A percentile compares a stretch with the other conserved stretches of the same genome.
These are phyloP conservation scores for Musa troglodytarum DNA, from an alignment of 176 grass and related monocot species.

Conservation along the genomic window DNA sequence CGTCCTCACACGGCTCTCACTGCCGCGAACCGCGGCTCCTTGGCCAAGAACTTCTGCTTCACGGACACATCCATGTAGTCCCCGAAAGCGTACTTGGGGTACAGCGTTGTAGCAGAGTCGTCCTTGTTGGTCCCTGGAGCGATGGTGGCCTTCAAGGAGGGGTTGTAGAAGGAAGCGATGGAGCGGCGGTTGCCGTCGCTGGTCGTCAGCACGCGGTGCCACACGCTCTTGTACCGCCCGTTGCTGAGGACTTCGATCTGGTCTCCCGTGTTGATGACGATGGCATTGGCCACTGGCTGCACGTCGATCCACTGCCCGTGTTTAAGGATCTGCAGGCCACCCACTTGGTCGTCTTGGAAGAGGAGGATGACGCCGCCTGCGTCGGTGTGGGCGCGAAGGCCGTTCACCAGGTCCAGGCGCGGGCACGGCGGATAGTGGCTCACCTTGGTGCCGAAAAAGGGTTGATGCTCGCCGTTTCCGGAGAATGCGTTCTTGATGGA, in stretches of 20 bases:
- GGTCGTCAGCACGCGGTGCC: slow-evolving; percentile 56
- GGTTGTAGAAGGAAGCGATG: slow-evolving; percentile 62
- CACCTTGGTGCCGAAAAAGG: slow-evolving; percentile 55
- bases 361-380: slow-evolving; percentile 59
- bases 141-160: slow-evolving; percentile 8
- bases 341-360: slow-evolving; percentile 50
- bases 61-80: slow-evolving; percentile 13
- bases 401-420: slow-evolving; percentile 41
- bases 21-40: not conserved
- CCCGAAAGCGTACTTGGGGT: slow-evolving; percentile 1
- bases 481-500: slow-evolving; percentile 38
- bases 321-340: slow-evolving; percentile 50
- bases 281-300: slow-evolving; percentile 38
- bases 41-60: not conserved
- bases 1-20: not conserved
- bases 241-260: slow-evolving; percentile 67
- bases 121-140: not conserved
- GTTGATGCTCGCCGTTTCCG: slow-evolving; percentile 9
- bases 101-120: not conserved
- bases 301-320: slow-evolving; percentile 50
- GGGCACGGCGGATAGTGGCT: slow-evolving; percentile 70
- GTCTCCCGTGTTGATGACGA: slow-evolving; percentile 55
- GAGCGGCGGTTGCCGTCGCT: slow-evolving; percentile 49
- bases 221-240: slow-evolving; percentile 49
- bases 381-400: slow-evolving; percentile 60